A percentile compares a stretch with the other conserved stretches of the same genome.
phyloP scores from a whole-genome alignment of 345 rosid species.

The Pelargonium nanum region DNA sequence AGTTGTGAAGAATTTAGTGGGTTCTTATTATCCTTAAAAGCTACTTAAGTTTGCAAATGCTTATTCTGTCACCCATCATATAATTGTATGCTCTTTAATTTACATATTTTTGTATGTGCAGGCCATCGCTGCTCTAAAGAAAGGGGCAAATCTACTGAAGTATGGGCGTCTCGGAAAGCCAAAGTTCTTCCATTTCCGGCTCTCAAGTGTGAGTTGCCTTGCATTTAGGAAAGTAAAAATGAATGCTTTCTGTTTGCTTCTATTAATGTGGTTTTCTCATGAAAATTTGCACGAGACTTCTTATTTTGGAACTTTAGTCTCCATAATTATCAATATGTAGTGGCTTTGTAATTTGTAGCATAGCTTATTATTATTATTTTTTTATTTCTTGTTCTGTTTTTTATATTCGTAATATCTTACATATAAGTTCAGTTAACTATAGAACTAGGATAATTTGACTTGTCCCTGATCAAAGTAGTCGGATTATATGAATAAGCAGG shows the following conservation, averaged over 20 bases:
- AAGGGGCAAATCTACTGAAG: neutral
- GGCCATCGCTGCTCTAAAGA: neutral
- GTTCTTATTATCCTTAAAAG: neutral
- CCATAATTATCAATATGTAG: neutral
- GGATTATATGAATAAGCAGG: neutral
- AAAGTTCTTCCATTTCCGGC: neutral
- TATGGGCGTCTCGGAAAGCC: neutral
- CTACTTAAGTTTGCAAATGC: neutral
- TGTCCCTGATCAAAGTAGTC: neutral
- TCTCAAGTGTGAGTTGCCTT: neutral
- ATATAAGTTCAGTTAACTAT: neutral
- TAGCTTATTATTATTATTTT: too few species aligned
- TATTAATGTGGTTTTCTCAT: too few species aligned
- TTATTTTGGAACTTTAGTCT: too few species aligned
- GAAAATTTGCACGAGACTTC: neutral
- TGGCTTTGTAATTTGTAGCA: neutral
- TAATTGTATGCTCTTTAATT: neutral
- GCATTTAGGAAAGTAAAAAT: neutral
- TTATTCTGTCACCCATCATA: neutral
- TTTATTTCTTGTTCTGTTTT: too few species aligned
- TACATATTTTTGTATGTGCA: neutral
- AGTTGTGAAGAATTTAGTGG: neutral
- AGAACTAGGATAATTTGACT: neutral
- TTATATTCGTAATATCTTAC: neutral
- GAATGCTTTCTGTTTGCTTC: too few species aligned